phyloP scores from a whole-genome alignment of 129 eudicot genomes.

The Erigeron canadensis region DNA sequence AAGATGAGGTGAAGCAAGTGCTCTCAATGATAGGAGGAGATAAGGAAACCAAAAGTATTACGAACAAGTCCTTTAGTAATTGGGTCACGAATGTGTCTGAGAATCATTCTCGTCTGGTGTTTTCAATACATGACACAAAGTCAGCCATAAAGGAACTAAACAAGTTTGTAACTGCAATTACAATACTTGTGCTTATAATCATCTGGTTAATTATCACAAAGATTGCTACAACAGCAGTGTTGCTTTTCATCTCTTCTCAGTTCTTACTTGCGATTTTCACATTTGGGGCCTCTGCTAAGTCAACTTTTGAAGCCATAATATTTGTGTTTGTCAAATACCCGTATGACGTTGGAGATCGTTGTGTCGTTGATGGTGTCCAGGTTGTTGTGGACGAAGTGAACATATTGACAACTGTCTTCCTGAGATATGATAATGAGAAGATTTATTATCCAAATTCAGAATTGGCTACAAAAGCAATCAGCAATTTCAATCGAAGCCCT shows the following conservation, averaged over 20 bases:
- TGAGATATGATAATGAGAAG: constrained; percentile 70
- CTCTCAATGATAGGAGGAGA: not conserved
- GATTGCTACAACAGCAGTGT: constrained; percentile 52
- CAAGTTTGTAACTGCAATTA: not conserved
- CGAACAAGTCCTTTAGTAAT: not conserved
- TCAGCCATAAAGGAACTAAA: not conserved
- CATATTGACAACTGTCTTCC: constrained; percentile 54
- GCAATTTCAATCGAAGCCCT: constrained; percentile 79
- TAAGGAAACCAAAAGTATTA: not conserved
- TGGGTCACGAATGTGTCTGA: not conserved
- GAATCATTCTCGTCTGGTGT: not conserved
- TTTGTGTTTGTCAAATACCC: constrained; percentile 66
- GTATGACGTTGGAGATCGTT: constrained; percentile 74
- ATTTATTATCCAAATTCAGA: constrained; percentile 65
- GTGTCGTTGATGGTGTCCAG: constrained; percentile 73
- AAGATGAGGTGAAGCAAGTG: not conserved
- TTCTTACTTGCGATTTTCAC: constrained; percentile 55
- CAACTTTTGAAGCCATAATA: constrained; percentile 62
- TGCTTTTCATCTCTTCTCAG: constrained; percentile 67
- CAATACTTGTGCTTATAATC: constrained; percentile 39
- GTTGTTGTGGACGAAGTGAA: constrained; percentile 35
- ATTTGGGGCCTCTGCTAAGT: constrained; percentile 55
- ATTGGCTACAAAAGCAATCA: constrained; percentile 65
- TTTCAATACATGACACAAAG: not conserved
- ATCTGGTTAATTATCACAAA: constrained; percentile 67